These are phyloP conservation scores for Plantago rigida DNA, from an alignment of 305 asterid genomes.

Conservation along the genomic window DNA sequence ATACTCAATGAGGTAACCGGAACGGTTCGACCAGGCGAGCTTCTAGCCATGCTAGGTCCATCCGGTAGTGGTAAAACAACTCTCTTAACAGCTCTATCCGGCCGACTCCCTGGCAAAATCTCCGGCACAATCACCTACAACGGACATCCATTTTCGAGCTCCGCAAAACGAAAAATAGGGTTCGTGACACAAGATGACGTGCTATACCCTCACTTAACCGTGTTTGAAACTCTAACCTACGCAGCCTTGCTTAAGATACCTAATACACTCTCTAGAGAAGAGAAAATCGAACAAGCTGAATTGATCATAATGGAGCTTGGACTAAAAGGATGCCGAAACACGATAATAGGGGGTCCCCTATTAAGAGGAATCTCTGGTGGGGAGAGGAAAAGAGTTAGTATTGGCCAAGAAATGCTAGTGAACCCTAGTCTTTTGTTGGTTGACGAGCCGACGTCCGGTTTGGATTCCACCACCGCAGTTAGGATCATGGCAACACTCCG, in stretches of 20 bases:
- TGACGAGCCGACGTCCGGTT: conserved; percentile 83
- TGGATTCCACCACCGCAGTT: conserved; percentile 76
- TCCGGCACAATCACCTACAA: conserved; percentile 63
- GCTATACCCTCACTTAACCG: conserved; percentile 67
- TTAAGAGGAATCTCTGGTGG: conserved; percentile 73
- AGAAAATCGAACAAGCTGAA: conserved; percentile 59
- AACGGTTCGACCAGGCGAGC: conserved; percentile 56
- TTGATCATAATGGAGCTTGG: conserved; percentile 48
- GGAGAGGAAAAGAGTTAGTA: conserved; percentile 68
- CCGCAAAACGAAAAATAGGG: conserved; percentile 49
- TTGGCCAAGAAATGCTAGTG: conserved; percentile 76
- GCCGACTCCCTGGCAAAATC: conserved; percentile 49
- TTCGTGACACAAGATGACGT: conserved; percentile 78
- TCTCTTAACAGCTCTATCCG: conserved; percentile 59
- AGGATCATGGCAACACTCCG: conserved; percentile 46
- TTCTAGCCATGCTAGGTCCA: conserved; percentile 86
- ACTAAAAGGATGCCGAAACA: conserved; percentile 49
- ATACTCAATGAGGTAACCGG: conserved; percentile 52
- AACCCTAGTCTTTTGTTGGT: conserved; percentile 64
- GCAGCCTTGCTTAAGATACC: conserved; percentile 64
- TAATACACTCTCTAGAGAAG: conserved; percentile 29
- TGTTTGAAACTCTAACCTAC: conserved; percentile 59
- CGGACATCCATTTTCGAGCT: conserved; percentile 42
- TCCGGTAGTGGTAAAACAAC: conserved; percentile 91
- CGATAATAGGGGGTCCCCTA: conserved; percentile 48